Conservation (phyloP, 2,329 filamentous ascomycete species). For the Teratosphaeria pseudoeucalypti region DNA sequence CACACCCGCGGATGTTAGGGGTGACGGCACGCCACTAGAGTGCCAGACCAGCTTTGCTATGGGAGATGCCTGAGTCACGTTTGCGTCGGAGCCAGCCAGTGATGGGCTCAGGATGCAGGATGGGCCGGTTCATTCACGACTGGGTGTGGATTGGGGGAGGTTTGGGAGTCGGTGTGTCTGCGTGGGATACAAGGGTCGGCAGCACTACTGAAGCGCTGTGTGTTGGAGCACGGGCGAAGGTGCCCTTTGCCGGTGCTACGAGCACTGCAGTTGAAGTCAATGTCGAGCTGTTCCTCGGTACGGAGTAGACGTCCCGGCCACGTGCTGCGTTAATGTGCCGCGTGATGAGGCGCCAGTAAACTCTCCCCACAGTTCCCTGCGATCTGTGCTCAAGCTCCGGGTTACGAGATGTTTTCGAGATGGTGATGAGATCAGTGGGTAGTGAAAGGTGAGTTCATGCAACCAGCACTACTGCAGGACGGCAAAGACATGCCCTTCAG, state of each 20-base stretch:
- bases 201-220: conserved; percentile 15
- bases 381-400: neutral
- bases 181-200: conserved; percentile 17
- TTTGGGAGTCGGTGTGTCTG: conserved; percentile 19
- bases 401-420: neutral
- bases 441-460: neutral
- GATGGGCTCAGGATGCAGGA: conserved; percentile 18
- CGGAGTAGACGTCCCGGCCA: neutral
- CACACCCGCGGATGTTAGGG: conserved; percentile 22
- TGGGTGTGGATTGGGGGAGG: conserved; percentile 13
- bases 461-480: neutral
- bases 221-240: conserved; percentile 3
- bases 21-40: conserved; percentile 14
- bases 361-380: neutral
- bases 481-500: neutral
- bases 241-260: neutral
- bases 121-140: conserved; percentile 12
- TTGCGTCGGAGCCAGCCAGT: conserved; percentile 25
- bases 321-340: neutral
- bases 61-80: conserved; percentile 24
- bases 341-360: neutral
- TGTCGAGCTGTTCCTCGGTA: too few relatives aligned
- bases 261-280: neutral
- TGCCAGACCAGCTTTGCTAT: conserved; percentile 23
- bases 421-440: neutral